Percentiles rank a stretch among this genome's conserved stretches.
Evolutionary conservation across 2,329 filamentous ascomycete genomes (phyloP).

Genomic region (Hymenoscyphus albidus): DNA sequence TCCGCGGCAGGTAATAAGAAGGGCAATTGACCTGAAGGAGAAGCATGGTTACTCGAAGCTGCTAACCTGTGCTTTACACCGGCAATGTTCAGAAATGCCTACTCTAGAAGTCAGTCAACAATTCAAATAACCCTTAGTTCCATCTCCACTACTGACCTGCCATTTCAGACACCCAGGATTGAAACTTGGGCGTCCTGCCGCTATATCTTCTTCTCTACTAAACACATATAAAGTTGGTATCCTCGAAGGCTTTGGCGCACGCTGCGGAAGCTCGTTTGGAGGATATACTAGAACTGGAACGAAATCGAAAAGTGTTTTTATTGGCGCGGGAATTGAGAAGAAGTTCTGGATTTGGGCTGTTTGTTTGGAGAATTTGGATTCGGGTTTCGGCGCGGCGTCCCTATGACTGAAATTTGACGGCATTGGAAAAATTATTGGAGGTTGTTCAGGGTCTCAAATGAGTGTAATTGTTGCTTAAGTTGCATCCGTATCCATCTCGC

Average conservation of each 20-base stretch:
- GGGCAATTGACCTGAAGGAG: slow-evolving; percentile 80
- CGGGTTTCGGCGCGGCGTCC: slow-evolving; percentile 1
- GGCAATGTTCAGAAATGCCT: slow-evolving; percentile 81
- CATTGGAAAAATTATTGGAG: not conserved
- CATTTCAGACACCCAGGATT: slow-evolving; percentile 94
- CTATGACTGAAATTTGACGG: not conserved
- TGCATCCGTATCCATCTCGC: not conserved
- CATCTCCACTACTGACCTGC: slow-evolving; percentile 63
- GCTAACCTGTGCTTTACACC: slow-evolving; percentile 62
- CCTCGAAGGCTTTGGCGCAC: slow-evolving; percentile 47
- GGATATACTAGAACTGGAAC: slow-evolving; percentile 78
- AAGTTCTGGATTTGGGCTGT: slow-evolving; percentile 24
- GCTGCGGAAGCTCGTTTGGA: slow-evolving; percentile 68
- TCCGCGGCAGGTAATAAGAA: slow-evolving; percentile 65
- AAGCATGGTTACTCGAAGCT: slow-evolving; percentile 87
- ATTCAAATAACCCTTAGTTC: not conserved
- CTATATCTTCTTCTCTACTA: slow-evolving; percentile 59
- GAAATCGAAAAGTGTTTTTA: slow-evolving; percentile 77
- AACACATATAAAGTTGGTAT: slow-evolving; percentile 71
- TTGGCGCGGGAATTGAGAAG: slow-evolving; percentile 58
- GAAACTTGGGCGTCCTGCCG: slow-evolving; percentile 65
- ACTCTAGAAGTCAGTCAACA: slow-evolving; percentile 16
- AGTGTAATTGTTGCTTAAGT: not conserved
- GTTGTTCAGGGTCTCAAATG: not conserved
- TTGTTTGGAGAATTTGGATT: slow-evolving; percentile 20